Evolutionary conservation across 345 rosid species (phyloP).

Genomic region (Ceriops decandra): DNA sequence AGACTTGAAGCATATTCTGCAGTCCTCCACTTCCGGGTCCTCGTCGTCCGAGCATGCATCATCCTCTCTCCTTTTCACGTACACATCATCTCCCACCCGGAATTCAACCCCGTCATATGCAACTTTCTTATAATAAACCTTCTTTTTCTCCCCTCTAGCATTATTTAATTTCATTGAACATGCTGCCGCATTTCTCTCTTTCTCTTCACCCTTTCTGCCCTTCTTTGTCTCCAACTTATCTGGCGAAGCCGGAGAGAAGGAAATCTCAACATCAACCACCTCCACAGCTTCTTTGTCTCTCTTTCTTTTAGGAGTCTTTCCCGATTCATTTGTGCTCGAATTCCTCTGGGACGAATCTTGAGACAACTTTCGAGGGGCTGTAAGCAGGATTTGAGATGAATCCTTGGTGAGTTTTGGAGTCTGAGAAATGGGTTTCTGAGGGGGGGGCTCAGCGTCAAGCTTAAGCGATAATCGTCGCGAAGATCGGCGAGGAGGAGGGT

Average conservation of each 20-base stretch:
- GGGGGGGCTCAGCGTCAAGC: conserved; percentile 16
- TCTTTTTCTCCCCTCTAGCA: conserved; percentile 16
- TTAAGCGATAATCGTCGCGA: conserved; percentile 25
- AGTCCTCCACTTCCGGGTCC: conserved; percentile 73
- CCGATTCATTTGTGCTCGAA: not conserved
- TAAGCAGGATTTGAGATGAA: conserved; percentile 11
- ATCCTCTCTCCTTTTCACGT: conserved; percentile 73
- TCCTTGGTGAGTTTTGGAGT: conserved; percentile 8
- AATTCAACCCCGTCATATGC: conserved; percentile 69
- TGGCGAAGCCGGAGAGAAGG: conserved; percentile 54
- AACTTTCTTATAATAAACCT: conserved; percentile 65
- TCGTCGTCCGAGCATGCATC: conserved; percentile 60
- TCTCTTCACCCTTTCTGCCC: conserved; percentile 26
- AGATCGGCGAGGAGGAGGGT: conserved; percentile 55
- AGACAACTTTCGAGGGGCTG: conserved; percentile 16
- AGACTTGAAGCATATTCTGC: conserved; percentile 65
- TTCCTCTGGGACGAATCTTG: conserved; percentile 1
- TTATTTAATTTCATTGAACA: conserved; percentile 6
- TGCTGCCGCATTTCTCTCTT: conserved; percentile 5
- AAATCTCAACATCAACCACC: conserved; percentile 22
- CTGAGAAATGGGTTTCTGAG: not conserved
- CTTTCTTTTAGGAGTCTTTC: conserved; percentile 3
- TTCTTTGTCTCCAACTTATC: conserved; percentile 46
- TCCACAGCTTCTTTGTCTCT: not conserved
- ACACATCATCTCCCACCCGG: conserved; percentile 72